Conservation (phyloP, 139 green algal genomes). For the Tetradesmus obliquus region DNA sequence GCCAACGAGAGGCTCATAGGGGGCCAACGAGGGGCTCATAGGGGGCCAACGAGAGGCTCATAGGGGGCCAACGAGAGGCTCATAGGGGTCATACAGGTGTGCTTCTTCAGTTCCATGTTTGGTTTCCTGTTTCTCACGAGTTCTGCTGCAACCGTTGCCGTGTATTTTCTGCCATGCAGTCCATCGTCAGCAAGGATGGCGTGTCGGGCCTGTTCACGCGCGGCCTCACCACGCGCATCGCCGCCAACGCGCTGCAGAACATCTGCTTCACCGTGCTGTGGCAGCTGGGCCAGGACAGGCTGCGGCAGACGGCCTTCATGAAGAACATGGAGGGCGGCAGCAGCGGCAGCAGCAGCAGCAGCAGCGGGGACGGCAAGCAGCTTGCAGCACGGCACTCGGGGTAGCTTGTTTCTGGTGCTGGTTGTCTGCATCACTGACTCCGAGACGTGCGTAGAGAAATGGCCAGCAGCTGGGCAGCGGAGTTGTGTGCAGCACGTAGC, state of each 20-base stretch:
- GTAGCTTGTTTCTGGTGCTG: too few relatives aligned
- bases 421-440: too few relatives aligned
- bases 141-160: not conserved
- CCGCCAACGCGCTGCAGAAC: conserved; percentile 84
- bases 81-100: not conserved
- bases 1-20: too few relatives aligned
- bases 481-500: too few relatives aligned
- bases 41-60: too few relatives aligned
- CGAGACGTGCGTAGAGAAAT: too few relatives aligned
- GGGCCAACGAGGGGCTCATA: too few relatives aligned
- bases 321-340: not conserved
- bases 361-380: not conserved
- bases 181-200: conserved; percentile 86
- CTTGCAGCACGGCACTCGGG: not conserved
- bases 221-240: conserved; percentile 88
- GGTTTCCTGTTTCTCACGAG: not conserved
- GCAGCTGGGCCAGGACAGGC: conserved; percentile 81
- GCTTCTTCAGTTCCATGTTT: not conserved
- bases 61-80: too few relatives aligned
- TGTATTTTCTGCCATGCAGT: conserved; percentile 44
- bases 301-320: not conserved
- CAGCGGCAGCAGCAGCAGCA: not conserved
- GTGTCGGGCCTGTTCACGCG: conserved; percentile 83
- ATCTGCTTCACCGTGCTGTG: conserved; percentile 87
- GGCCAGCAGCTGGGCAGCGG: too few relatives aligned